Percentiles rank a stretch among this genome's conserved stretches.
phyloP scores from a whole-genome alignment of 2,329 filamentous ascomycete species.

The Botrytis fabae region DNA sequence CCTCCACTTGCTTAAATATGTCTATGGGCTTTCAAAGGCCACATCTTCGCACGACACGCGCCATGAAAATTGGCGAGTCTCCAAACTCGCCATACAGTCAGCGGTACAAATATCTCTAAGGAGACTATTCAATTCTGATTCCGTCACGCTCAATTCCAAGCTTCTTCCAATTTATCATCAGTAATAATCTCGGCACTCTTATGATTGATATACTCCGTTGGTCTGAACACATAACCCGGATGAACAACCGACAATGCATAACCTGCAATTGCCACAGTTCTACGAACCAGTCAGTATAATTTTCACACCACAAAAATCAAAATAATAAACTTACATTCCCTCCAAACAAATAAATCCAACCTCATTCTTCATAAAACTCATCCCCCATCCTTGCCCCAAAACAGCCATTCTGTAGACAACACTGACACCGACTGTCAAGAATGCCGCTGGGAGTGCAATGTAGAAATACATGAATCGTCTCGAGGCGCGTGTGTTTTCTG shows the following conservation, averaged over 20 bases:
- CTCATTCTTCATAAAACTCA: constrained; percentile 13
- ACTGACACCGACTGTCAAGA: neutral
- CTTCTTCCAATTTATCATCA: constrained; percentile 14
- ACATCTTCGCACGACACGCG: neutral
- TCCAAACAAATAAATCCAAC: constrained; percentile 12
- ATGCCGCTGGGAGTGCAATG: neutral
- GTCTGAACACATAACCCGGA: constrained; percentile 15
- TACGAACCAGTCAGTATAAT: neutral
- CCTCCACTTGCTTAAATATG: neutral
- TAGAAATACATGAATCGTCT: neutral
- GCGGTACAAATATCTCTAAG: neutral
- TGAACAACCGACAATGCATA: constrained; percentile 9
- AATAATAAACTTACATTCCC: neutral
- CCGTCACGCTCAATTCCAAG: neutral
- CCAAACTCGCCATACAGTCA: neutral
- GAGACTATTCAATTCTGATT: neutral
- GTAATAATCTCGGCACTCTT: neutral
- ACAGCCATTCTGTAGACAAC: neutral
- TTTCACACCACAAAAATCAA: neutral
- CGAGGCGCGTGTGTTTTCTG: neutral
- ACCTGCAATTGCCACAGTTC: constrained; percentile 9
- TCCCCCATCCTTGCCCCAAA: constrained; percentile 6
- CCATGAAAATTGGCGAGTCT: neutral
- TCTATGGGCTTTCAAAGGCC: neutral
- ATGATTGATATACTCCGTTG: constrained; percentile 1